These are phyloP conservation scores for Dalbergia cochinchinensis DNA, from an alignment of 306 rosid species.

Conservation along the genomic window DNA sequence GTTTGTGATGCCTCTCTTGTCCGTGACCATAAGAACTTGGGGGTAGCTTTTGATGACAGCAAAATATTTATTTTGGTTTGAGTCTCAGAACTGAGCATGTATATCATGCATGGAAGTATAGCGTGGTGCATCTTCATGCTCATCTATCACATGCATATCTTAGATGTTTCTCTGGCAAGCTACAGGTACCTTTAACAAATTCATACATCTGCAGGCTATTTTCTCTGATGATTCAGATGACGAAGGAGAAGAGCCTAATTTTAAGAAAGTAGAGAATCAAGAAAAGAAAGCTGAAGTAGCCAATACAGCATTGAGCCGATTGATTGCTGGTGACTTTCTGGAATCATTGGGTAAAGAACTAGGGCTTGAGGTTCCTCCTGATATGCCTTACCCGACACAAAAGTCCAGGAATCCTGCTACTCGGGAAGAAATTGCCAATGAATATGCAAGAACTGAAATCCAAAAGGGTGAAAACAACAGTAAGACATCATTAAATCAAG, in stretches of 20 bases:
- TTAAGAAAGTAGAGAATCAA: conserved; percentile 65
- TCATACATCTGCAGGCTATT: conserved; percentile 74
- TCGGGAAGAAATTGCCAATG: conserved; percentile 53
- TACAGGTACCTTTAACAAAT: conserved; percentile 26
- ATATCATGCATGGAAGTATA: not conserved
- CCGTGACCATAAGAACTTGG: not conserved
- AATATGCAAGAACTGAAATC: conserved; percentile 44
- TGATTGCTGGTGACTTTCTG: conserved; percentile 96
- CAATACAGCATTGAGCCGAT: conserved; percentile 80
- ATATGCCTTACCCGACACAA: conserved; percentile 58
- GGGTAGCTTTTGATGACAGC: conserved; percentile 23
- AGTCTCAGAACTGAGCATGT: conserved; percentile 20
- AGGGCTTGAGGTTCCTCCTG: conserved; percentile 95
- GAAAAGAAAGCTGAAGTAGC: conserved; percentile 90
- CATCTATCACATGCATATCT: conserved; percentile 28
- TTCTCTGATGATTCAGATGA: conserved; percentile 94
- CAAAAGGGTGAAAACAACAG: conserved; percentile 46
- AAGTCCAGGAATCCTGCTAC: conserved; percentile 54
- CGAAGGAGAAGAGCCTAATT: conserved; percentile 65
- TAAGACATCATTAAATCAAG: conserved; percentile 40
- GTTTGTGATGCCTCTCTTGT: conserved; percentile 15
- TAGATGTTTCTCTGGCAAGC: conserved; percentile 32
- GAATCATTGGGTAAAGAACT: conserved; percentile 97
- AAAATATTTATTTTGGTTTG: conserved; percentile 33
- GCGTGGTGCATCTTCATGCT: conserved; percentile 23